Evolutionary conservation across 805 yeast species (phyloP), one percentile per base, ranked within the genome.

Genomic region (Schwanniomyces occidentalis): DNA sequence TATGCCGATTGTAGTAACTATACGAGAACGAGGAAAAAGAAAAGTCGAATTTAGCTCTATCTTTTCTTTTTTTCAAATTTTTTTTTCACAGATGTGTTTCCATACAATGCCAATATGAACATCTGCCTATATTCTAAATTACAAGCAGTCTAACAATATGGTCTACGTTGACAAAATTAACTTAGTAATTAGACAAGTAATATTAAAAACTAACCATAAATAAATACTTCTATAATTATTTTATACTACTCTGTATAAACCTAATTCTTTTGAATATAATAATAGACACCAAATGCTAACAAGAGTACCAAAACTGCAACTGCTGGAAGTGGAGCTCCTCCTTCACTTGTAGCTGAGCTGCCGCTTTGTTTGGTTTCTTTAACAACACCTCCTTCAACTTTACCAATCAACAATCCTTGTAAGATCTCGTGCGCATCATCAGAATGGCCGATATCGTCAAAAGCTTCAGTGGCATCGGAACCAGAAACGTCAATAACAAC

Each of bases 401-500:
- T 81, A 46, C 99, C 99, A 40, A 93, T 75, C 48, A 75, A 69
- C 55, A 88, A 67, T 25, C 75, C 78, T 28, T 65, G 71, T 52
- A 93, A 70, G 48, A 83, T 71, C 51, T 83, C 93, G 49, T 81
- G 80, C 25, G 99, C 98, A 48, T 90, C 96, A 44, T 90, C 97
- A 22, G 98, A 88, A 67, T 93, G 99, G 22, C 99, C 99, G 57
- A 93, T 90, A 55, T 88, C 96, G 48, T 68, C 60, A 44, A 68
- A 69, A 3, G 69, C 72, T 47, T 65, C 73, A 32, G 73, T 69
- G 34, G 72, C 71, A 46, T 68, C 73, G 10, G 55, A 51, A 18
- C 73, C 73, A 16, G 71, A 73, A 34, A 52, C 55, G 46, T 69
- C 74, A 31, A 58, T 54, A 35, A 68, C 54, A 30, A 69, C 73